A percentile compares a stretch with the other conserved stretches of the same genome.
Conservation (phyloP, 1,139 yeast genomes). For the Hemisphaericaspora lyxosophila region DNA sequence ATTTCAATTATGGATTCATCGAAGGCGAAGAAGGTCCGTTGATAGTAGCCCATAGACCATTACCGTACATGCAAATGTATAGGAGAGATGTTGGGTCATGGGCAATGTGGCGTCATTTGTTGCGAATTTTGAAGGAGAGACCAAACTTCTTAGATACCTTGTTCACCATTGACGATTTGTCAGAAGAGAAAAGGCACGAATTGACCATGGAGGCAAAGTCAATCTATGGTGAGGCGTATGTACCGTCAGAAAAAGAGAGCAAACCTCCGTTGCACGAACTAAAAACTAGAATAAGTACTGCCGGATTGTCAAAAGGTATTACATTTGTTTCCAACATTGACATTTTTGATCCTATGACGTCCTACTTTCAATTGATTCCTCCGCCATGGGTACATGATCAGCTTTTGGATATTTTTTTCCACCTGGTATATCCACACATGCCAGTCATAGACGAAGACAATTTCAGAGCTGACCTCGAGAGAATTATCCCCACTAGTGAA, state of each 20-base stretch:
- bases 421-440: conserved; percentile 39
- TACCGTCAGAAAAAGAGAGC: conserved; percentile 8
- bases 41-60: conserved; percentile 10
- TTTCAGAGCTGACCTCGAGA: conserved; percentile 21
- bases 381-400: conserved; percentile 11
- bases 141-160: conserved; percentile 2
- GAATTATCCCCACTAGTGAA: conserved; percentile 14
- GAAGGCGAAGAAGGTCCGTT: conserved; percentile 9
- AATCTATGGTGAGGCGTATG: conserved; percentile 9
- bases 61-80: conserved; percentile 17
- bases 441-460: conserved; percentile 47
- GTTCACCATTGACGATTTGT: not conserved
- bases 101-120: conserved; percentile 14
- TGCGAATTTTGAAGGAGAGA: not conserved
- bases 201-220: conserved; percentile 6
- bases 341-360: conserved; percentile 10
- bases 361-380: conserved; percentile 11
- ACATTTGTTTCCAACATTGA: conserved; percentile 6
- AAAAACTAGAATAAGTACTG: conserved; percentile 4
- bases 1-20: conserved; percentile 13
- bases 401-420: conserved; percentile 31
- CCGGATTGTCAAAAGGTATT: conserved; percentile 4
- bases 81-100: conserved; percentile 20
- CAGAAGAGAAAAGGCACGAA: conserved; percentile 2
- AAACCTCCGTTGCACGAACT: conserved; percentile 2